Conservation (phyloP, 208 protist species). For the Acanthamoeba healyi region DNA sequence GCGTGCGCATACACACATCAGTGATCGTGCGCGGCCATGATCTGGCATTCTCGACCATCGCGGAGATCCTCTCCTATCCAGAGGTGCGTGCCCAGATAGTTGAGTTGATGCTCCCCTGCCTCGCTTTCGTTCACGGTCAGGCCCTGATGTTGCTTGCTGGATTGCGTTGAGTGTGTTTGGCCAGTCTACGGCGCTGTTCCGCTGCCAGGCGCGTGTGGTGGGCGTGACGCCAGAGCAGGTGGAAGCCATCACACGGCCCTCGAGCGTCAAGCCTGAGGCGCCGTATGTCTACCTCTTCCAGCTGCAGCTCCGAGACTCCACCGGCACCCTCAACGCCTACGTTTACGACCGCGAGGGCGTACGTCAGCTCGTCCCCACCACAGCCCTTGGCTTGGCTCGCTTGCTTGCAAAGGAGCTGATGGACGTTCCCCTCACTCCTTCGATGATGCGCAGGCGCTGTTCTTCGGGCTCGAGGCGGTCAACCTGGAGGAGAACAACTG, state of each 20-base stretch:
- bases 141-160: background rate
- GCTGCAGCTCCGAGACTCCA: background rate
- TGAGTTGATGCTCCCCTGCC: background rate
- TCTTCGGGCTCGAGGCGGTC: constrained; percentile 19
- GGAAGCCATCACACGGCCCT: constrained; percentile 5
- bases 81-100: background rate
- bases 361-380: background rate
- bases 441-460: background rate
- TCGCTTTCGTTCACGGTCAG: background rate
- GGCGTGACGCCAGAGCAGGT: constrained; percentile 2
- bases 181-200: constrained; percentile 44
- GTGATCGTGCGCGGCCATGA: background rate
- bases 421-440: background rate
- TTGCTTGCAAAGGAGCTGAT: too few species aligned
- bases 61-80: constrained; percentile 10
- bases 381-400: too few species aligned
- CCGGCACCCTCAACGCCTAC: background rate
- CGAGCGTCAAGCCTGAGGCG: background rate
- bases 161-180: background rate
- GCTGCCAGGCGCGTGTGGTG: background rate
- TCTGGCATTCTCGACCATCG: constrained; percentile 24
- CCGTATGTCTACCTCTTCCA: constrained; percentile 23
- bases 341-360: constrained; percentile 8
- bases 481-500: constrained; percentile 44
- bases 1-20: too few species aligned